Conservation (phyloP, 805 yeast species). For the Cyberlindnera nakhonratchasimensis region DNA sequence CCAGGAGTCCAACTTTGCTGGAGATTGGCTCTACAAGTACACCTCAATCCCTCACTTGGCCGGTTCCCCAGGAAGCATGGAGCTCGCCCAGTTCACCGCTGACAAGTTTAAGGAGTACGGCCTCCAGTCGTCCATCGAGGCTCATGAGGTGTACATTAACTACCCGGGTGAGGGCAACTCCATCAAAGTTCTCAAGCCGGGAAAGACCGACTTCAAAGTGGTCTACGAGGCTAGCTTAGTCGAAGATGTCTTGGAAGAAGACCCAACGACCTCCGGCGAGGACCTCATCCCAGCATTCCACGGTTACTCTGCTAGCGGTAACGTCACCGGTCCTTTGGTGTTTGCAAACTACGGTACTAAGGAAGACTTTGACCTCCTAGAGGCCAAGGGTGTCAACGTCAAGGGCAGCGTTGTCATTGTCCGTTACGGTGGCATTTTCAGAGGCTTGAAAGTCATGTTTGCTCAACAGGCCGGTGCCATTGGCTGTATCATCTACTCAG, state of each 20-base stretch:
- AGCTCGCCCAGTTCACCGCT: slow-evolving; percentile 55
- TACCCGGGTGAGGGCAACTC: slow-evolving; percentile 53
- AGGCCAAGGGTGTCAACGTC: slow-evolving; percentile 44
- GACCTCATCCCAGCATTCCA: slow-evolving; percentile 67
- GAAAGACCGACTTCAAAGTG: slow-evolving; percentile 21
- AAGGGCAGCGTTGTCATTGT: slow-evolving; percentile 60
- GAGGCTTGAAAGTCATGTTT: slow-evolving; percentile 73
- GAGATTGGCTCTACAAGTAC: slow-evolving; percentile 51
- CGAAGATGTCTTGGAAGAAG: slow-evolving; percentile 52
- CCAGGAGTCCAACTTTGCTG: slow-evolving; percentile 35
- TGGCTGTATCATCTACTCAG: slow-evolving; percentile 66
- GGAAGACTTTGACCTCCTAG: slow-evolving; percentile 53
- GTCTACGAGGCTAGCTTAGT: slow-evolving; percentile 50
- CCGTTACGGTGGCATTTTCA: slow-evolving; percentile 61
- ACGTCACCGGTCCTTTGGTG: slow-evolving; percentile 61
- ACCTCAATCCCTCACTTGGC: slow-evolving; percentile 57
- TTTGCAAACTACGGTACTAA: slow-evolving; percentile 68
- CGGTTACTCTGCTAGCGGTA: slow-evolving; percentile 74
- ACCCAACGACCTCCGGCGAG: slow-evolving; percentile 39
- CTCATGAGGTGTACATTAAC: slow-evolving; percentile 60
- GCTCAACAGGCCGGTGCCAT: slow-evolving; percentile 70
- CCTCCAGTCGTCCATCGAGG: slow-evolving; percentile 46
- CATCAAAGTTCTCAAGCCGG: slow-evolving; percentile 38
- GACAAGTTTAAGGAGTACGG: slow-evolving; percentile 60
- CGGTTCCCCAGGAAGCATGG: slow-evolving; percentile 42